A percentile compares a stretch with the other conserved stretches of the same genome.
Evolutionary conservation across 129 eudicot genomes (phyloP).

Genomic region (Escallonia rubra): DNA sequence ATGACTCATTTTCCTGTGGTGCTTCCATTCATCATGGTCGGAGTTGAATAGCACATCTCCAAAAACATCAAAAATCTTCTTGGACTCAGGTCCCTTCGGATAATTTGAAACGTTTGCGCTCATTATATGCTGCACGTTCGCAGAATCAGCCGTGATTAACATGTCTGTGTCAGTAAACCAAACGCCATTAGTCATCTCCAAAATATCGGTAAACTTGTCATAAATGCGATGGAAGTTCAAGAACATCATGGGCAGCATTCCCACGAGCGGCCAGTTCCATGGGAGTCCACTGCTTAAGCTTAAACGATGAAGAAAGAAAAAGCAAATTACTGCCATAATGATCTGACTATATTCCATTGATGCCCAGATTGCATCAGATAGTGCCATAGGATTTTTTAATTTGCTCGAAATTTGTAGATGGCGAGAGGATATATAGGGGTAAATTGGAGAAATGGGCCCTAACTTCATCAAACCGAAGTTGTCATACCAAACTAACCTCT

Average conservation of each 20-base stretch:
- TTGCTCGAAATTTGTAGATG: too few species aligned
- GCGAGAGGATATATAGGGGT: too few species aligned
- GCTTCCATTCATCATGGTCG: constrained; percentile 34
- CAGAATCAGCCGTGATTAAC: constrained; percentile 29
- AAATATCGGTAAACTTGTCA: constrained; percentile 6
- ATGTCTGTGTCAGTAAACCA: neutral
- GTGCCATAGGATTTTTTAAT: too few species aligned
- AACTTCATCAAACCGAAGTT: too few species aligned
- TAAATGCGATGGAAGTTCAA: constrained; percentile 17
- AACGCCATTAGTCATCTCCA: constrained; percentile 6
- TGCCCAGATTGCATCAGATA: neutral
- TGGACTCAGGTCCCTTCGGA: constrained; percentile 28
- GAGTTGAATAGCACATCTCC: constrained; percentile 30
- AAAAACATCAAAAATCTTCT: constrained; percentile 27
- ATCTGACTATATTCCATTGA: constrained; percentile 30
- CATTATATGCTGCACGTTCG: constrained; percentile 28
- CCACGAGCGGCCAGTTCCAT: constrained; percentile 22
- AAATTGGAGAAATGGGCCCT: too few species aligned
- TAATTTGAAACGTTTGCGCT: constrained; percentile 33
- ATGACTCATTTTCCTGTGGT: constrained; percentile 18
- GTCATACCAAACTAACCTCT: too few species aligned
- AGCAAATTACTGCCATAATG: constrained; percentile 33
- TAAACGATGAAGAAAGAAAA: constrained; percentile 19
- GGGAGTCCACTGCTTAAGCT: constrained; percentile 15
- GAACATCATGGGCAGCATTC: constrained; percentile 6